Conservation (phyloP, 805 yeast species). For the Metschnikowia gruessii region DNA sequence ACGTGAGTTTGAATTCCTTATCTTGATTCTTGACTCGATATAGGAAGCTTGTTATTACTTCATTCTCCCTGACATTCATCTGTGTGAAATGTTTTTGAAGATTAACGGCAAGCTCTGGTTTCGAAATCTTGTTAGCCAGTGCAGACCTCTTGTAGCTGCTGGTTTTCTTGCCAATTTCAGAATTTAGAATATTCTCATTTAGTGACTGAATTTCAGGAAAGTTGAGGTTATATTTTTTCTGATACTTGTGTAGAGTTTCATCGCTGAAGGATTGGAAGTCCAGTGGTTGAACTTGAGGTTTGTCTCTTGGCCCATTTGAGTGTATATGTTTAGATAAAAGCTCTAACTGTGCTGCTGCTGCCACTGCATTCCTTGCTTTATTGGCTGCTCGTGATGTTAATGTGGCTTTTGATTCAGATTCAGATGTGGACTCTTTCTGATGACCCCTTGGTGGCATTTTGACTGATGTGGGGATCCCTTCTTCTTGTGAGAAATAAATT, state of each 20-base stretch:
- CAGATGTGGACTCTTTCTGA: conserved; percentile 38
- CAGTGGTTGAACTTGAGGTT: conserved; percentile 50
- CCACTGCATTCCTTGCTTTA: conserved; percentile 57
- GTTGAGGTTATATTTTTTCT: conserved; percentile 53
- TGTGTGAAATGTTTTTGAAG: conserved; percentile 67
- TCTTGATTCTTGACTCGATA: conserved; percentile 78
- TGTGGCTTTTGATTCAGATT: conserved; percentile 26
- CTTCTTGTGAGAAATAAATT: no score
- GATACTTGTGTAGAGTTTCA: conserved; percentile 66
- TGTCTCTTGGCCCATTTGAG: conserved; percentile 68
- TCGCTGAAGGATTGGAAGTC: conserved; percentile 68
- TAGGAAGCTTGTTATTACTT: conserved; percentile 81
- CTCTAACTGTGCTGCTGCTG: conserved; percentile 69
- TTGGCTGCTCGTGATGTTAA: conserved; percentile 44
- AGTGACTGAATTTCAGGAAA: conserved; percentile 61
- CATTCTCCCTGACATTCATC: conserved; percentile 69
- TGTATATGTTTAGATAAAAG: conserved; percentile 64
- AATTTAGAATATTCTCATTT: conserved; percentile 66
- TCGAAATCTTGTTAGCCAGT: conserved; percentile 46
- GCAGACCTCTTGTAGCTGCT: conserved; percentile 26
- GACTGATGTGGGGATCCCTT: no score
- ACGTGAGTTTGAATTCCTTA: conserved; percentile 38
- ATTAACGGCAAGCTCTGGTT: conserved; percentile 55
- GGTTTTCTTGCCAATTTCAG: conserved; percentile 73
- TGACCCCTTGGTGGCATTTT: conserved; percentile 20